A percentile compares a stretch with the other conserved stretches of the same genome.
Conservation (phyloP, 2,329 filamentous ascomycete species). For the Emergomyces orientalis region DNA sequence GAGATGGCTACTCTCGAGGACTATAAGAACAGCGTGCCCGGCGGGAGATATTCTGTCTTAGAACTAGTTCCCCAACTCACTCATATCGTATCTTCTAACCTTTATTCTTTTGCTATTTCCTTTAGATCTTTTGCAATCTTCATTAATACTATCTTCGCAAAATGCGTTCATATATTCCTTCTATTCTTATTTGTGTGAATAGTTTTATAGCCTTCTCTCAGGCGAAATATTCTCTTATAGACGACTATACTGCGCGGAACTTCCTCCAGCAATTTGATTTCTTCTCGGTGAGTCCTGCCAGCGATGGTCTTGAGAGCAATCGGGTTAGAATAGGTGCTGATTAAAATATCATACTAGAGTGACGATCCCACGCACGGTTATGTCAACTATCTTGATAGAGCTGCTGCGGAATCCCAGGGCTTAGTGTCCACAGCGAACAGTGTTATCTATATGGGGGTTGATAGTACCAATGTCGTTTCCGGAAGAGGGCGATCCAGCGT, state of each 20-base stretch:
- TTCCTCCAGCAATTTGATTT: neutral
- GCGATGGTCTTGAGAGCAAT: neutral
- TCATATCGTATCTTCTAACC: neutral
- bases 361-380: constrained; percentile 59
- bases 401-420: constrained; percentile 15
- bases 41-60: neutral
- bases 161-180: neutral
- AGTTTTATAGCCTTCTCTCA: neutral
- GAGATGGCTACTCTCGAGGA: neutral
- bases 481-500: constrained; percentile 23
- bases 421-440: constrained; percentile 16
- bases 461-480: constrained; percentile 19
- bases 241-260: neutral
- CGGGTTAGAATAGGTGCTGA: neutral
- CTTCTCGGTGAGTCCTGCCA: neutral
- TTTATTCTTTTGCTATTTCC: neutral
- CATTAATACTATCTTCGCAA: neutral
- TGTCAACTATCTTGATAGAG: constrained; percentile 42
- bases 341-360: constrained; percentile 14
- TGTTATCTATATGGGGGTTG: constrained; percentile 25
- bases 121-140: neutral
- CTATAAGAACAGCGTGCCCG: neutral
- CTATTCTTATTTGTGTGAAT: constrained; percentile 1
- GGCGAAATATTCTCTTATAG: constrained; percentile 1
- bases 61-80: neutral